These are phyloP conservation scores for Tritrichomonas foetus DNA, from an alignment of 208 protist species.

Conservation along the genomic window DNA sequence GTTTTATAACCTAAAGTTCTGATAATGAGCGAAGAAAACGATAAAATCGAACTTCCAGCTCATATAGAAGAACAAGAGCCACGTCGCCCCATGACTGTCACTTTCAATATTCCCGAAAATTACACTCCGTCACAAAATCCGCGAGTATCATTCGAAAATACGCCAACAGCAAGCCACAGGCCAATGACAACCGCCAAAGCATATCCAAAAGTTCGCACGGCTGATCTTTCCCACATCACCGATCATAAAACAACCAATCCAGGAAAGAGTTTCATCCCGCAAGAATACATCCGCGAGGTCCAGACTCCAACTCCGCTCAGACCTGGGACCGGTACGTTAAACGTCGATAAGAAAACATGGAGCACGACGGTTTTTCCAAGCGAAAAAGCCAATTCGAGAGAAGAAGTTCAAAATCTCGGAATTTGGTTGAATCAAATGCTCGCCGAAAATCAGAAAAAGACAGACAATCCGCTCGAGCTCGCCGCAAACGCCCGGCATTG, in stretches of 20 bases:
- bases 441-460: background rate
- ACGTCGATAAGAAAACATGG: background rate
- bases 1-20: too few relatives aligned
- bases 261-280: background rate
- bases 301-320: background rate
- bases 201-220: background rate
- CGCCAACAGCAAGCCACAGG: background rate
- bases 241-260: background rate
- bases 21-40: too few relatives aligned
- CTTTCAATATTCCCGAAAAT: background rate
- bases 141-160: background rate
- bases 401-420: slow-evolving; percentile 12
- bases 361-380: background rate
- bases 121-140: background rate
- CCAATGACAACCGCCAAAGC: background rate
- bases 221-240: slow-evolving; percentile 1
- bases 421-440: slow-evolving; percentile 5
- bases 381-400: background rate
- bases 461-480: background rate
- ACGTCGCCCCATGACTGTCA: background rate
- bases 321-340: background rate
- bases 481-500: background rate
- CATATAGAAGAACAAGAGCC: too few relatives aligned
- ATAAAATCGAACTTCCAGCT: too few relatives aligned
- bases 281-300: background rate